Evolutionary conservation across 495 filamentous ascomycete genomes (phyloP).

Genomic region (Hypoxylon perforatum): DNA sequence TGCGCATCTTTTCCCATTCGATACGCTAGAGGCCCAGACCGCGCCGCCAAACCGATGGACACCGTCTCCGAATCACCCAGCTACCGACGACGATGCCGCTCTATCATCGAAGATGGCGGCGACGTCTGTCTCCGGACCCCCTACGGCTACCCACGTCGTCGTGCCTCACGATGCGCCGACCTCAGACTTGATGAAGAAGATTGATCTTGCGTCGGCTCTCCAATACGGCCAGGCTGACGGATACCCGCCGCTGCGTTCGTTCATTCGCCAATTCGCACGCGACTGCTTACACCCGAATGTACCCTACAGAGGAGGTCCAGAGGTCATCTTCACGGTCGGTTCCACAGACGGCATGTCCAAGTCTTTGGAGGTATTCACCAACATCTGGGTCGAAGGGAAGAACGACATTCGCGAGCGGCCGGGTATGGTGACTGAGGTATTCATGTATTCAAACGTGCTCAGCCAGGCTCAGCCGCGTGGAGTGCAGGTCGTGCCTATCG

Average conservation of each 20-base stretch:
- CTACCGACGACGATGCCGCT: constrained; percentile 46
- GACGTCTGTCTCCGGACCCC: constrained; percentile 29
- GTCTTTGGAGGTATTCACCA: constrained; percentile 74
- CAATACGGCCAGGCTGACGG: constrained; percentile 87
- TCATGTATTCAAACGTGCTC: constrained; percentile 79
- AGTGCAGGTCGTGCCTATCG: constrained; percentile 74
- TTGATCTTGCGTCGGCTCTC: constrained; percentile 83
- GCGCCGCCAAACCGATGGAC: constrained; percentile 78
- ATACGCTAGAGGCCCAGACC: constrained; percentile 84
- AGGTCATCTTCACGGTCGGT: constrained; percentile 80
- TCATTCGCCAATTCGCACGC: constrained; percentile 79
- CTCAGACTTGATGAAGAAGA: constrained; percentile 67
- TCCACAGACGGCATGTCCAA: constrained; percentile 88
- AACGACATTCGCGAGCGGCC: constrained; percentile 75
- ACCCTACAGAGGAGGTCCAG: constrained; percentile 80
- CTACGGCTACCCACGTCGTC: constrained; percentile 63
- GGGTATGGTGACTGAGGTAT: constrained; percentile 80
- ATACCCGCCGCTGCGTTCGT: constrained; percentile 77
- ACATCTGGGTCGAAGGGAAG: constrained; percentile 75
- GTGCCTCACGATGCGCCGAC: constrained; percentile 74
- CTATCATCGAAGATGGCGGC: constrained; percentile 29
- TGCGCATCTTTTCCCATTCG: constrained; percentile 85
- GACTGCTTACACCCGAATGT: constrained; percentile 82
- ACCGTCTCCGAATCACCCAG: constrained; percentile 69
- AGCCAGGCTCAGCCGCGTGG: constrained; percentile 74